Percentiles rank a stretch among this genome's conserved stretches.
phyloP scores from a whole-genome alignment of 805 yeast species.

The Wickerhamiella bombiphila region DNA sequence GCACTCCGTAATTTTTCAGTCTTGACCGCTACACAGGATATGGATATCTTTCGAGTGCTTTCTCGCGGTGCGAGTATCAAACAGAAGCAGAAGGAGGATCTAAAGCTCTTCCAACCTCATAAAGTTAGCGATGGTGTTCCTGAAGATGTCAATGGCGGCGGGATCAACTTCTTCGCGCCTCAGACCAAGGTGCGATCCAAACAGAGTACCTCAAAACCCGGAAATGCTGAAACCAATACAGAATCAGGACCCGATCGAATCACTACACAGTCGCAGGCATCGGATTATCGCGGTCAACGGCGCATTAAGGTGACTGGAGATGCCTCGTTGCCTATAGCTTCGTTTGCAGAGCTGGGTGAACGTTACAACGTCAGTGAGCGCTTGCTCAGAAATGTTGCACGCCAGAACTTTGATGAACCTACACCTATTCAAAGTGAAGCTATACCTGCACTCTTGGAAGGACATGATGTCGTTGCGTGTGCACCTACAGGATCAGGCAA shows the following conservation, averaged over 20 bases:
- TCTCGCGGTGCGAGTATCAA: slow-evolving; percentile 74
- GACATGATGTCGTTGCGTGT: slow-evolving; percentile 74
- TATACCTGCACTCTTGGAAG: slow-evolving; percentile 56
- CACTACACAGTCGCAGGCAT: slow-evolving; percentile 34
- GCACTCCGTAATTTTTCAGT: too few species aligned
- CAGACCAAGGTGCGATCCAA: neutral
- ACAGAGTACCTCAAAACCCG: slow-evolving; percentile 24
- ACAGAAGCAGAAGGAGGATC: slow-evolving; percentile 29
- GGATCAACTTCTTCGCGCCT: slow-evolving; percentile 58
- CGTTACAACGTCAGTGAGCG: slow-evolving; percentile 51
- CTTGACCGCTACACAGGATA: slow-evolving; percentile 1
- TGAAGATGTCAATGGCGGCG: slow-evolving; percentile 57
- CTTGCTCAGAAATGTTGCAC: slow-evolving; percentile 47
- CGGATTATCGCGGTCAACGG: slow-evolving; percentile 40
- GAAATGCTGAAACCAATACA: neutral
- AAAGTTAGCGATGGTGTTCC: slow-evolving; percentile 25
- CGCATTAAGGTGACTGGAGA: slow-evolving; percentile 73
- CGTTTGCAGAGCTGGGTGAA: slow-evolving; percentile 64
- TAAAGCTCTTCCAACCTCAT: slow-evolving; percentile 15
- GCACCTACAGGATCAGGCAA: slow-evolving; percentile 99
- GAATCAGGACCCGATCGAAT: slow-evolving; percentile 19
- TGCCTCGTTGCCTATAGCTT: slow-evolving; percentile 78
- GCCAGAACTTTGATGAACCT: slow-evolving; percentile 65
- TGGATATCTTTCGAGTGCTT: slow-evolving; percentile 71
- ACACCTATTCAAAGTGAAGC: slow-evolving; percentile 89